Percentiles rank a stretch among this genome's conserved stretches.
Conservation (phyloP, 2,329 filamentous ascomycete species). For the Fusarium sp. region DNA sequence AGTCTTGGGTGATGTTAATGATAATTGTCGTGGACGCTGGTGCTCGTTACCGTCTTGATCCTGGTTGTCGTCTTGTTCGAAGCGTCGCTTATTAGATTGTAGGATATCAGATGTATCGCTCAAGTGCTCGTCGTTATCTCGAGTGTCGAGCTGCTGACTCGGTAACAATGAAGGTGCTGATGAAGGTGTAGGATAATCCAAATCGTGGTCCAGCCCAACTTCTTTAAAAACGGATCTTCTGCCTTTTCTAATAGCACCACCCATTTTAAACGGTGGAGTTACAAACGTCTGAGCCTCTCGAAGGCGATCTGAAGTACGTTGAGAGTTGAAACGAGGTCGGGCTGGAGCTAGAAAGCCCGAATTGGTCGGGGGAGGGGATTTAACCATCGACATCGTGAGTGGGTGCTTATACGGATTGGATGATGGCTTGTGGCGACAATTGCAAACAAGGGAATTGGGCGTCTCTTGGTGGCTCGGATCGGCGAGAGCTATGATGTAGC, state of each 20-base stretch:
- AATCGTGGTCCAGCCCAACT: slow-evolving; percentile 61
- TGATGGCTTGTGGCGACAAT: slow-evolving; percentile 40
- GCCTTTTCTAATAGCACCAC: slow-evolving; percentile 63
- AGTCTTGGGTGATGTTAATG: slow-evolving; percentile 48
- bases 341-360: slow-evolving; percentile 41
- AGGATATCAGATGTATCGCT: slow-evolving; percentile 48
- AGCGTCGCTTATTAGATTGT: slow-evolving; percentile 16
- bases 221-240: slow-evolving; percentile 69
- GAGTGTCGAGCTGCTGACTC: slow-evolving; percentile 36
- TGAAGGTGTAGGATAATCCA: slow-evolving; percentile 42
- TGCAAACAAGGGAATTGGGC: slow-evolving; percentile 18
- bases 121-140: slow-evolving; percentile 52
- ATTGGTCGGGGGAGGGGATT: slow-evolving; percentile 39
- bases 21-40: slow-evolving; percentile 32
- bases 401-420: slow-evolving; percentile 23
- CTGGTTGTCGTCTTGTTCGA: slow-evolving; percentile 18
- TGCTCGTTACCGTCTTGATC: slow-evolving; percentile 16
- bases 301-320: slow-evolving; percentile 65
- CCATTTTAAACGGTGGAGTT: slow-evolving; percentile 58
- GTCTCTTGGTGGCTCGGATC: slow-evolving; percentile 44
- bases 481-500: slow-evolving; percentile 49
- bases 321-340: slow-evolving; percentile 67
- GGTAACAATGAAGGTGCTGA: slow-evolving; percentile 22
- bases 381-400: slow-evolving; percentile 42
- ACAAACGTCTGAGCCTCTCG: slow-evolving; percentile 62